These are phyloP conservation scores for Magnaporthales sp. DNA, from an alignment of 2,329 filamentous ascomycete species.

Conservation along the genomic window DNA sequence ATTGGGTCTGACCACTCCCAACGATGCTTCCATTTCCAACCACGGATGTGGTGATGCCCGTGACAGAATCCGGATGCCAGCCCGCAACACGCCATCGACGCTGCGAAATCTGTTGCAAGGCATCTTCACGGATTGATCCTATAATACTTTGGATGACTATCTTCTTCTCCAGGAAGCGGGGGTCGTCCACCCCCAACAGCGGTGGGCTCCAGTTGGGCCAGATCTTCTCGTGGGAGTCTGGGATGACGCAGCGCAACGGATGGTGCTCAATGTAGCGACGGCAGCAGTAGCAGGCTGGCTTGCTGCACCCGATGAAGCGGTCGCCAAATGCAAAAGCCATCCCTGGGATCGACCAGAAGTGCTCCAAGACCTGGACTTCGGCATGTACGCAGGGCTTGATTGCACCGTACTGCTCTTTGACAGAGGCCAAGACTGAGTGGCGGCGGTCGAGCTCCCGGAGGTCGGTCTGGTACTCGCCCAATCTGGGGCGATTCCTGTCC, in stretches of 20 bases:
- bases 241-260: constrained; percentile 20
- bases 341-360: constrained; percentile 26
- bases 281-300: constrained; percentile 42
- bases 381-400: constrained; percentile 28
- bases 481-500: neutral
- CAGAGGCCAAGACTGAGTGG: constrained; percentile 12
- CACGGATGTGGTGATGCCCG: neutral
- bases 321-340: constrained; percentile 23
- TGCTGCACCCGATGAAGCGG: constrained; percentile 43
- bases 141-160: neutral
- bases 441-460: constrained; percentile 19
- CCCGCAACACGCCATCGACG: neutral
- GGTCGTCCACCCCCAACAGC: neutral
- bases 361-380: constrained; percentile 37
- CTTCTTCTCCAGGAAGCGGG: neutral
- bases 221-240: constrained; percentile 27
- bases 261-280: constrained; percentile 33
- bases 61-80: neutral
- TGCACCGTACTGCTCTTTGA: constrained; percentile 17
- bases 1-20: neutral
- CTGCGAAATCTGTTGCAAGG: neutral
- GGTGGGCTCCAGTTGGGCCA: constrained; percentile 31
- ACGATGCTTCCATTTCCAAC: neutral
- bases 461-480: constrained; percentile 6
- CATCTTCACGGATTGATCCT: neutral